phyloP scores from a whole-genome alignment of 2,329 filamentous ascomycete genomes.

The Podosphaera xanthii region DNA sequence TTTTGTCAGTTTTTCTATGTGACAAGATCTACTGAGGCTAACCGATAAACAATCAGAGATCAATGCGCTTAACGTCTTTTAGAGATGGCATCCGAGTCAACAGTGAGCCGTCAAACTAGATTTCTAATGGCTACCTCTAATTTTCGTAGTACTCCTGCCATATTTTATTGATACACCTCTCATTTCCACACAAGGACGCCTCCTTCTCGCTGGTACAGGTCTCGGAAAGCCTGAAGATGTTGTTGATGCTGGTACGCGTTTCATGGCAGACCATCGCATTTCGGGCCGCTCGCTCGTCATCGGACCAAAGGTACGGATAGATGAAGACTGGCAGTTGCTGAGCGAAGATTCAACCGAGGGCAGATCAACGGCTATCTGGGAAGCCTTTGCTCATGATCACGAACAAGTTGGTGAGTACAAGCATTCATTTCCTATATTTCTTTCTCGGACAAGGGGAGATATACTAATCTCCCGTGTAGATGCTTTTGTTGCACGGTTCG shows the following conservation, averaged over 20 bases:
- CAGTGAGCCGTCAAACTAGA: conserved; percentile 6
- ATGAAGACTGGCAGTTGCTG: conserved; percentile 17
- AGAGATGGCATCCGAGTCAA: conserved; percentile 35
- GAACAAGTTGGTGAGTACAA: conserved; percentile 19
- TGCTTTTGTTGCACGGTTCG: conserved; percentile 3
- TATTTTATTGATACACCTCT: conserved; percentile 46
- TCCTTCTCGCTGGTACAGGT: conserved; percentile 32
- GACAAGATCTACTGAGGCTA: not conserved
- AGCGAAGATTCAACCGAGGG: conserved; percentile 6
- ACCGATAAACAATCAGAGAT: conserved; percentile 16
- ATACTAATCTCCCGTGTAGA: not conserved
- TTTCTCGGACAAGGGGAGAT: no score
- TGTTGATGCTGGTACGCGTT: conserved; percentile 36
- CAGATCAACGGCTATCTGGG: conserved; percentile 29
- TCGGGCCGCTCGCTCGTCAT: conserved; percentile 33
- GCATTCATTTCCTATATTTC: no score
- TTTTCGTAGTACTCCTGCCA: conserved; percentile 27
- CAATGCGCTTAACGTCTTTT: conserved; percentile 27
- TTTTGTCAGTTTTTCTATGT: conserved; percentile 18
- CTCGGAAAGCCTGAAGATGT: conserved; percentile 32
- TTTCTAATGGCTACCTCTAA: not conserved
- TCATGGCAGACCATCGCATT: conserved; percentile 34
- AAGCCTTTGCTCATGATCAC: conserved; percentile 36
- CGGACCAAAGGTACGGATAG: conserved; percentile 29
- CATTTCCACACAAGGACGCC: conserved; percentile 22